Percentiles rank a stretch among this genome's conserved stretches.
These are phyloP conservation scores for Aureobasidium subglaciale DNA, from an alignment of 2,329 filamentous ascomycete genomes.

Conservation along the genomic window DNA sequence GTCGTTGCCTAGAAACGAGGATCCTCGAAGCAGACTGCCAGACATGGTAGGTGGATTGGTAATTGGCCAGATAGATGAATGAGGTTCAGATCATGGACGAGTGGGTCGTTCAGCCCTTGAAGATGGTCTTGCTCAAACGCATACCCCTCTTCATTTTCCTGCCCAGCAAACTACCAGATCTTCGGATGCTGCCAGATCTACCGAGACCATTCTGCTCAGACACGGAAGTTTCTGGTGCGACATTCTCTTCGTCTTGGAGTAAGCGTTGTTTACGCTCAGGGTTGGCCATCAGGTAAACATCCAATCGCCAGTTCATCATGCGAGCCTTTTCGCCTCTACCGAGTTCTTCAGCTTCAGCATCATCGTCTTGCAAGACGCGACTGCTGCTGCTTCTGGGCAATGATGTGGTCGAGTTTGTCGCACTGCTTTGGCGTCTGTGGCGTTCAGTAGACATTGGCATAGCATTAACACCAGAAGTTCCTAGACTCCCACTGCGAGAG, in stretches of 20 bases:
- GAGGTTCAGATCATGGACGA: neutral
- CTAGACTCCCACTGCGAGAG: constrained; percentile 13
- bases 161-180: constrained; percentile 1
- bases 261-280: constrained; percentile 25
- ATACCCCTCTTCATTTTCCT: constrained; percentile 23
- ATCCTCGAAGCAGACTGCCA: too few species aligned
- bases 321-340: constrained; percentile 25
- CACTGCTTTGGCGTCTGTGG: constrained; percentile 17
- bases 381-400: constrained; percentile 25
- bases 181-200: constrained; percentile 2
- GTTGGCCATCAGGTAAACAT: constrained; percentile 26
- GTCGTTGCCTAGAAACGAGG: too few species aligned
- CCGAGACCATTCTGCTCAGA: neutral
- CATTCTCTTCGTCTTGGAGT: neutral
- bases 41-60: neutral
- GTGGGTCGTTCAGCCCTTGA: constrained; percentile 20
- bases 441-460: constrained; percentile 16
- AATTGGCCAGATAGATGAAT: neutral
- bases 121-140: constrained; percentile 20
- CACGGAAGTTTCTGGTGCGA: neutral
- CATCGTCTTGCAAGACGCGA: constrained; percentile 14
- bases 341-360: constrained; percentile 15
- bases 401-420: constrained; percentile 19
- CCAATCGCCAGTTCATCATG: constrained; percentile 30
- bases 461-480: constrained; percentile 22